Evolutionary conservation across 2,329 filamentous ascomycete genomes (phyloP).

Genomic region (Orbilia brochopaga): DNA sequence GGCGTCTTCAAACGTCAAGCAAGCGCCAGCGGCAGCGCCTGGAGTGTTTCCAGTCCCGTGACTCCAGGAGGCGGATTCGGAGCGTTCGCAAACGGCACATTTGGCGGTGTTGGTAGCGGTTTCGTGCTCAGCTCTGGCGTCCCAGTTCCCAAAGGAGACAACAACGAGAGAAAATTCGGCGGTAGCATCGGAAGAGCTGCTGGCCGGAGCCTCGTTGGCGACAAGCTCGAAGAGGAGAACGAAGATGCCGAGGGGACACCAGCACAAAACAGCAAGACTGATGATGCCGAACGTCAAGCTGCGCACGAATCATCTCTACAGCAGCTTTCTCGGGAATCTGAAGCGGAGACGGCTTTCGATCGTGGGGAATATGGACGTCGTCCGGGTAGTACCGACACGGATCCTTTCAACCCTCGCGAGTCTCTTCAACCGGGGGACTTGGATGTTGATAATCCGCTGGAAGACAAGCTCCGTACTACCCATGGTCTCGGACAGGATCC

Average conservation of each 20-base stretch:
- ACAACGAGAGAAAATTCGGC: slow-evolving; percentile 75
- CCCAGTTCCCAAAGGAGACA: slow-evolving; percentile 71
- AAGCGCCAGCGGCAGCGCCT: slow-evolving; percentile 65
- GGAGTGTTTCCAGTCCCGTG: slow-evolving; percentile 61
- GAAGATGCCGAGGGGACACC: slow-evolving; percentile 73
- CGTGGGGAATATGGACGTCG: slow-evolving; percentile 61
- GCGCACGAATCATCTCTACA: slow-evolving; percentile 55
- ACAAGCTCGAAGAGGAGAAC: slow-evolving; percentile 48
- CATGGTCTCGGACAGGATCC: slow-evolving; percentile 55
- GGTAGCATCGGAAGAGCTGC: slow-evolving; percentile 77
- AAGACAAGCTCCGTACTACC: slow-evolving; percentile 60
- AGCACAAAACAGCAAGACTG: slow-evolving; percentile 66
- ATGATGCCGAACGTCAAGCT: slow-evolving; percentile 20
- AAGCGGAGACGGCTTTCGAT: slow-evolving; percentile 62
- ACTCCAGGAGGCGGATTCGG: slow-evolving; percentile 74
- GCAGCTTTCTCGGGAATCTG: slow-evolving; percentile 51
- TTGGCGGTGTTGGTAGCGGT: slow-evolving; percentile 54
- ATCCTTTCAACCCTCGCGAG: slow-evolving; percentile 74
- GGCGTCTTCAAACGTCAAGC: slow-evolving; percentile 63
- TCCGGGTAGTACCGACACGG: slow-evolving; percentile 70
- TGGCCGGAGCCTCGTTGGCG: slow-evolving; percentile 70
- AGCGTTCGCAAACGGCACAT: slow-evolving; percentile 73
- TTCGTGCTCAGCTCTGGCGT: slow-evolving; percentile 72
- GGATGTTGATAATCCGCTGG: slow-evolving; percentile 71
- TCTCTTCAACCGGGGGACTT: slow-evolving; percentile 70